Evolutionary conservation across 441 rosid species (phyloP), one percentile per base, ranked within the genome.

Genomic region (Biscutella auriculata): DNA sequence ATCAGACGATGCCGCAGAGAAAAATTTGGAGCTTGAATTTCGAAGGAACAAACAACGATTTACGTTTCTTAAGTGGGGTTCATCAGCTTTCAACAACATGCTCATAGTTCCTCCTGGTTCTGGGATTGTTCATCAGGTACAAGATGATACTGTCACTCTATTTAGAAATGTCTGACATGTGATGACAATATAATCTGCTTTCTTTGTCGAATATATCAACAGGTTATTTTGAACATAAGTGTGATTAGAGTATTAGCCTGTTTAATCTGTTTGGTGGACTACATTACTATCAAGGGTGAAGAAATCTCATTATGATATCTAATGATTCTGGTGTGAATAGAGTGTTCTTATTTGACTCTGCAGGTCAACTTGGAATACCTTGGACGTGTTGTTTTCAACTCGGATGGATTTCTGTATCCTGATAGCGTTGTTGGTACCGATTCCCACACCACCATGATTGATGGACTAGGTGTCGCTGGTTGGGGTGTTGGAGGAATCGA

Each of bases 401-500:
- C 73, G 40, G 73, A 68, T 54, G 84, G 81, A 42, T 33, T 76
- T 19, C 81, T 83, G 21, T 83, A 81, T 71, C 90, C 82, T 51
- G 84, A 77, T 68, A 81, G 84, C 4, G 83, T 81, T 62, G 87
- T 83, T 49, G 87, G 83, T 4, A 81, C 87, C 4, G 87, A 79
- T 60, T 81, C 86, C 27, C 90, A 77, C 67, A 81, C 87, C 15
- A 81, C 90, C 5, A 83, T 83, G 90, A 77, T 80, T 56, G 82
- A 80, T 70, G 89, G 84, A 12, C 21, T 80, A 64, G 86, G 86
- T 61, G 84, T 83, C 57, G 80, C 84, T 62, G 84, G 86, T 41
- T 81, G 84, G 90, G 90, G 84, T 63, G 87, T 74, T 67, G 90
- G 87, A 62, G 90, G 85, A 53, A 81, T 81, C 49, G 85, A 81